phyloP scores from a whole-genome alignment of 305 asterid genomes.

The Solanum hybrid region DNA sequence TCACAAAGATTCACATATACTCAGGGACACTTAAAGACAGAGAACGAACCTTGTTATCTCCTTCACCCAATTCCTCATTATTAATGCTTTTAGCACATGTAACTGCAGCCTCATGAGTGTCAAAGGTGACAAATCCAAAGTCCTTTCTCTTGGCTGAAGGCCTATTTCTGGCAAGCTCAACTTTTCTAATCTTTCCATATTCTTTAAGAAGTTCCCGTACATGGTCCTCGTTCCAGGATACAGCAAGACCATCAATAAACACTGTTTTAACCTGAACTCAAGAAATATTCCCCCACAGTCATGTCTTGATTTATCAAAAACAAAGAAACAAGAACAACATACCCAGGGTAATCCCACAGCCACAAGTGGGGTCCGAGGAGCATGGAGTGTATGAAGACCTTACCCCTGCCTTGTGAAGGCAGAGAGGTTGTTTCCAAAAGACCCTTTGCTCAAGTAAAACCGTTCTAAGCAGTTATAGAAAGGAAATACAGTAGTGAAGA shows the following conservation, averaged over 20 bases:
- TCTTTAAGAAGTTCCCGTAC: constrained; percentile 57
- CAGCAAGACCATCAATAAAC: constrained; percentile 85
- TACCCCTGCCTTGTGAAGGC: not conserved
- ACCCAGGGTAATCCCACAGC: not conserved
- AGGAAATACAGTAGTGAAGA: not conserved
- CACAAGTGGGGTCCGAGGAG: not conserved
- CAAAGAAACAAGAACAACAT: not conserved
- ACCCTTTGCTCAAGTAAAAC: not conserved
- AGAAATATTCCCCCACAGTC: not conserved
- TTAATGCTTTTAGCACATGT: constrained; percentile 90
- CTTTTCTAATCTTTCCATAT: constrained; percentile 65
- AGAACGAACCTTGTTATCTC: constrained; percentile 59
- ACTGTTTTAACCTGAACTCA: constrained; percentile 85
- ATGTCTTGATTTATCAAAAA: not conserved
- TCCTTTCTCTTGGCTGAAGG: constrained; percentile 98
- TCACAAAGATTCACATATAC: not conserved
- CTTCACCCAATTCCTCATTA: constrained; percentile 89
- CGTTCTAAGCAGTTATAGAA: not conserved
- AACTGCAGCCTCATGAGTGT: constrained; percentile 86
- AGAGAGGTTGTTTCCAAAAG: not conserved
- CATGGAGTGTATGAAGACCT: not conserved
- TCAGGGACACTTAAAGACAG: not conserved
- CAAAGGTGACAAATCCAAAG: constrained; percentile 90
- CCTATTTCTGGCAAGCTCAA: constrained; percentile 73
- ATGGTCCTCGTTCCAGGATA: constrained; percentile 90